phyloP scores from a whole-genome alignment of 495 filamentous ascomycete species.

The Lophium mytilinum region DNA sequence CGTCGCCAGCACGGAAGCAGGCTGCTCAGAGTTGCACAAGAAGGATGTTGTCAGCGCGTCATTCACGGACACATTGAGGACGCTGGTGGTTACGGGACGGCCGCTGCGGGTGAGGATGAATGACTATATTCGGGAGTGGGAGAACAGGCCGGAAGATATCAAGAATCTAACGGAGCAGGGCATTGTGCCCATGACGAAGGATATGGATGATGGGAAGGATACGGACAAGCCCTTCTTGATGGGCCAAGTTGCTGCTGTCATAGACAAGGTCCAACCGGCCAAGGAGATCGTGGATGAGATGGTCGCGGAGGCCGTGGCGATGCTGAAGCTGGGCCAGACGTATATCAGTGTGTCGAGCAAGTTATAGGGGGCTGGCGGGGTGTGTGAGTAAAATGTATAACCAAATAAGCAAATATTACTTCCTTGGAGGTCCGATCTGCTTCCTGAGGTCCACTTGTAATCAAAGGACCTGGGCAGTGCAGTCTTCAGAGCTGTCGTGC shows the following conservation, averaged over 20 bases:
- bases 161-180: conserved; percentile 62
- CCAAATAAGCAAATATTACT: background rate
- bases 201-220: conserved; percentile 68
- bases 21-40: conserved; percentile 71
- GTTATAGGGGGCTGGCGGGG: conserved; percentile 3
- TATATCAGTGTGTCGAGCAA: conserved; percentile 35
- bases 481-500: too few relatives aligned
- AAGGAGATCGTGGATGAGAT: conserved; percentile 75
- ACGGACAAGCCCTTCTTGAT: conserved; percentile 80
- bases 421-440: too few relatives aligned
- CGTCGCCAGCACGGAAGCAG: conserved; percentile 69
- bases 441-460: too few relatives aligned
- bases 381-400: background rate
- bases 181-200: conserved; percentile 68
- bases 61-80: conserved; percentile 68
- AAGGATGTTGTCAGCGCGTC: conserved; percentile 64
- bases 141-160: conserved; percentile 61
- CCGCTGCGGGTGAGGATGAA: conserved; percentile 75
- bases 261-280: conserved; percentile 69
- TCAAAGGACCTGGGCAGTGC: too few relatives aligned
- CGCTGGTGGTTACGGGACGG: conserved; percentile 69
- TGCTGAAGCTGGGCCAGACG: conserved; percentile 49
- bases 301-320: conserved; percentile 67
- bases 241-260: conserved; percentile 81
- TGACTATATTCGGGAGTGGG: conserved; percentile 74